Base-by-base conservation (phyloP, 345 rosid genomes). In the Syzygium jambos region DNA sequence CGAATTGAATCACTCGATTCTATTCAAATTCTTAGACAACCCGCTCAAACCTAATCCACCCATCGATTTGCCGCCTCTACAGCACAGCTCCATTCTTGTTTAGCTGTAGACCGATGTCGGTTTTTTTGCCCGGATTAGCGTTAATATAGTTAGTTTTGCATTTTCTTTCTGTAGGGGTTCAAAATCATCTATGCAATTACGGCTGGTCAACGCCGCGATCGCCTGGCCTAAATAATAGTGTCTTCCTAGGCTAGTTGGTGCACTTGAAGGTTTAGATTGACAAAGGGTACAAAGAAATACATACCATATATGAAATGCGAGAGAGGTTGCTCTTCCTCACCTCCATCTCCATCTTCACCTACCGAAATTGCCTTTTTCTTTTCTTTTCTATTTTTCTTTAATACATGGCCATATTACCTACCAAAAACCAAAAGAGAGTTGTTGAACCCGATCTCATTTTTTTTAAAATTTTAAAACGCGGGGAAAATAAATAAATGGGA, bases 401-500 rank as follows among this genome's bases (percentile, higher is more conserved):
- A 7, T 1, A 59, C 11, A 59, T 27, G 65, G 30, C 27, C 27
- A 59, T 27, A 59, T 29, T 51, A 51, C 51, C 51, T 51, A 51
- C 65, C 53, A 14, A 11, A 27, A 59, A 59, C 5, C 65, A 11
- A 27, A 11, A 59, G 30, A 27, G 65, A 11, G 65, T 27, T 27
- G 30, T 11, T 59, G 65, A 59, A 59, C 15, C 30, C 30, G 0
- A 27, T 27, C 0, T 4, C 15, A 1, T 59, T 27, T 0, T 27
- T 11, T 27, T 11, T 6, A 25, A 10, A 10, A 6, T 59, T 0
- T 10, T 25, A 59, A 59, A 59, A 25, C 11, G 14, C 1, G 27
- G 0, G 27, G 1, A 0, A 25, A 59, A 59, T 25, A 0, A 57
- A 57, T 0, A 57, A 25, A 27, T 59, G 11, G 11, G 27, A 59